Evolutionary conservation across 1,284 basidiomycete species (phyloP).

Genomic region (Papiliotrema fonsecae): DNA sequence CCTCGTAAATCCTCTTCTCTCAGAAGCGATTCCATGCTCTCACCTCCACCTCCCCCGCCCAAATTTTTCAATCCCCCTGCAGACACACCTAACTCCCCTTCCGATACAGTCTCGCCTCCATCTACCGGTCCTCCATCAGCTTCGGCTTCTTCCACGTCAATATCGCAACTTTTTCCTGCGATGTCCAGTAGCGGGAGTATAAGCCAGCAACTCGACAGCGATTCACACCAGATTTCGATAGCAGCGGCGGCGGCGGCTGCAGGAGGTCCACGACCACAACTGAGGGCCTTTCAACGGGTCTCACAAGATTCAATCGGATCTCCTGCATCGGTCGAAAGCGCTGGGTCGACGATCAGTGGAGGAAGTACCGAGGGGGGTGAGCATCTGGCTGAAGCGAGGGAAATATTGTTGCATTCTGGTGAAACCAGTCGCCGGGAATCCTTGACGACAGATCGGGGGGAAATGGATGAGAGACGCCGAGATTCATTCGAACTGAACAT

Average conservation of each 20-base stretch:
- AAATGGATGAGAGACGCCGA: not conserved
- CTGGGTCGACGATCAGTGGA: conserved; percentile 6
- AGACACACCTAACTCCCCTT: conserved; percentile 19
- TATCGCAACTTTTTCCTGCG: not conserved
- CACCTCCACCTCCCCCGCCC: conserved; percentile 28
- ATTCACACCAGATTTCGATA: not conserved
- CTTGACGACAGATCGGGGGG: not conserved
- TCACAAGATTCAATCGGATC: conserved; percentile 27
- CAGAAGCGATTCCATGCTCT: conserved; percentile 6
- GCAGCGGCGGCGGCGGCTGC: conserved; percentile 1
- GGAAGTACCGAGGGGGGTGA: conserved; percentile 23
- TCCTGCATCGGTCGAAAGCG: conserved; percentile 10
- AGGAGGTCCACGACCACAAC: conserved; percentile 14
- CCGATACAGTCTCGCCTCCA: conserved; percentile 8
- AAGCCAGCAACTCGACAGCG: not conserved
- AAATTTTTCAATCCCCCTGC: conserved; percentile 38
- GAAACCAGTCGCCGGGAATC: conserved; percentile 6
- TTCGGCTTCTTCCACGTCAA: not conserved
- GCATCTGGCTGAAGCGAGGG: conserved; percentile 30
- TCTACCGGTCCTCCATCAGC: not conserved
- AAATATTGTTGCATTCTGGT: conserved; percentile 13
- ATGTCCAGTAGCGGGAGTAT: not conserved
- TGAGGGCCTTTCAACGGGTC: conserved; percentile 25
- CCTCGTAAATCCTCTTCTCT: not conserved
- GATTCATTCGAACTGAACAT: conserved; percentile 12